Conservation (phyloP, 177 flowering plant genomes). For the Tripterygium wilfordii region DNA sequence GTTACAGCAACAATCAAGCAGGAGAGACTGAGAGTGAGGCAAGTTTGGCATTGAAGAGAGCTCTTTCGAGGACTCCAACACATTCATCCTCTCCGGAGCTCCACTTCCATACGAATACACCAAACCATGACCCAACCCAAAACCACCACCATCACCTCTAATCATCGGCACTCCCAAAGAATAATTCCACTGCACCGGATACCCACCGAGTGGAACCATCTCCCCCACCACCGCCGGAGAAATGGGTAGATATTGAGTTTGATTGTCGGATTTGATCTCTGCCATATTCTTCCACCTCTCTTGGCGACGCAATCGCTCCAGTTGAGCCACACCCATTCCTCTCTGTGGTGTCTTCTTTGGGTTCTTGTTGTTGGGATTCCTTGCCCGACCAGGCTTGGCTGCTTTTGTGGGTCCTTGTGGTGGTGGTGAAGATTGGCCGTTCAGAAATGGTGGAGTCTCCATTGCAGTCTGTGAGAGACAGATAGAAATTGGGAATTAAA, state of each 20-base stretch:
- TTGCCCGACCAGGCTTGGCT: neutral
- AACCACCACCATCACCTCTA: neutral
- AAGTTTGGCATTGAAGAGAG: slow-evolving; percentile 64
- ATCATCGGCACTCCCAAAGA: slow-evolving; percentile 7
- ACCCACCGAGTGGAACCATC: too few relatives aligned
- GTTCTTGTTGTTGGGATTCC: slow-evolving; percentile 3
- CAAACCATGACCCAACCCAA: slow-evolving; percentile 6
- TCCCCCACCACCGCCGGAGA: too few relatives aligned
- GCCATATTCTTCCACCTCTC: slow-evolving; percentile 35
- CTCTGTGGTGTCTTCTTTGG: slow-evolving; percentile 45
- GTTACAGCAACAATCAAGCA: slow-evolving; percentile 18
- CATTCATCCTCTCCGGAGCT: slow-evolving; percentile 6
- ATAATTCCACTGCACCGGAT: too few relatives aligned
- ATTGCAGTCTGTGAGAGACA: neutral
- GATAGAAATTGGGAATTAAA: too few relatives aligned
- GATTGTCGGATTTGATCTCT: too few relatives aligned
- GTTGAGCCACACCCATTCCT: slow-evolving; percentile 70
- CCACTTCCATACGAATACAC: slow-evolving; percentile 2
- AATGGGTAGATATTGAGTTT: too few relatives aligned
- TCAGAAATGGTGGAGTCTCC: neutral
- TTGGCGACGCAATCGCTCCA: slow-evolving; percentile 43
- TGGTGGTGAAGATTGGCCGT: too few relatives aligned
- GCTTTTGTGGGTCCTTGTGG: slow-evolving; percentile 4
- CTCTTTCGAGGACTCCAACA: slow-evolving; percentile 35
- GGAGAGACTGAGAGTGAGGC: slow-evolving; percentile 14